Conservation (phyloP, 1,284 basidiomycete genomes). For the Paramarasmius palmivorus region DNA sequence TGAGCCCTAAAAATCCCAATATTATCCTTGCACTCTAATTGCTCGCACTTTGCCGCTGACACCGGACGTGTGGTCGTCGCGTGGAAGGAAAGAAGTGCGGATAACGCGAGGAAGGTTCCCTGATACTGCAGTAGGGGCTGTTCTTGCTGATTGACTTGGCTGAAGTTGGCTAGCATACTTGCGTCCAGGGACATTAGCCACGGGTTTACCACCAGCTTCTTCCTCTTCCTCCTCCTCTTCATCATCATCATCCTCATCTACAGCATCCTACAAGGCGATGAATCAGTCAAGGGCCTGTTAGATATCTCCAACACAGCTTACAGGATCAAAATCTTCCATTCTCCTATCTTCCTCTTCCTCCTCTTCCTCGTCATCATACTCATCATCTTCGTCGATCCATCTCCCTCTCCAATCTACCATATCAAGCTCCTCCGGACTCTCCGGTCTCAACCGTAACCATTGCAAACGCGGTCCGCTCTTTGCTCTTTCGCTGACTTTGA, state of each 20-base stretch:
- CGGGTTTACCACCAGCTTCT: slow-evolving; percentile 30
- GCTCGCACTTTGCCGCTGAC: no score
- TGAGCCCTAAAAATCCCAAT: no score
- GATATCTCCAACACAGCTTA: slow-evolving; percentile 24
- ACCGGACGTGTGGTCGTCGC: no score
- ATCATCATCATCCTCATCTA: slow-evolving; percentile 65
- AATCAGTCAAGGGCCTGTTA: slow-evolving; percentile 26
- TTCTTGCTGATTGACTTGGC: slow-evolving; percentile 42
- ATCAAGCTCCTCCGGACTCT: slow-evolving; percentile 79
- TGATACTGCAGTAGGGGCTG: slow-evolving; percentile 40
- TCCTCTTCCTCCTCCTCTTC: slow-evolving; percentile 54
- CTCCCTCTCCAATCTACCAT: slow-evolving; percentile 84
- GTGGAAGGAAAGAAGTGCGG: no score
- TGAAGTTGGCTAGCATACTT: slow-evolving; percentile 1
- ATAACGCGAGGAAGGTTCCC: not conserved
- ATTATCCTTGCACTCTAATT: no score
- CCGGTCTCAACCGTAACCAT: slow-evolving; percentile 89
- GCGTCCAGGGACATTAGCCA: slow-evolving; percentile 1
- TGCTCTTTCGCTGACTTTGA: slow-evolving; percentile 81
- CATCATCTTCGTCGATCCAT: slow-evolving; percentile 74
- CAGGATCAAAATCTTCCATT: slow-evolving; percentile 83
- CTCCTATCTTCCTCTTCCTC: slow-evolving; percentile 68
- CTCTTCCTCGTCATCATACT: slow-evolving; percentile 58
- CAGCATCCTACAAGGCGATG: slow-evolving; percentile 45
- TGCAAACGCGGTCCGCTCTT: slow-evolving; percentile 96